Base-by-base conservation (phyloP, 768 basidiomycete species). In the Crassisporium funariophilum region DNA sequence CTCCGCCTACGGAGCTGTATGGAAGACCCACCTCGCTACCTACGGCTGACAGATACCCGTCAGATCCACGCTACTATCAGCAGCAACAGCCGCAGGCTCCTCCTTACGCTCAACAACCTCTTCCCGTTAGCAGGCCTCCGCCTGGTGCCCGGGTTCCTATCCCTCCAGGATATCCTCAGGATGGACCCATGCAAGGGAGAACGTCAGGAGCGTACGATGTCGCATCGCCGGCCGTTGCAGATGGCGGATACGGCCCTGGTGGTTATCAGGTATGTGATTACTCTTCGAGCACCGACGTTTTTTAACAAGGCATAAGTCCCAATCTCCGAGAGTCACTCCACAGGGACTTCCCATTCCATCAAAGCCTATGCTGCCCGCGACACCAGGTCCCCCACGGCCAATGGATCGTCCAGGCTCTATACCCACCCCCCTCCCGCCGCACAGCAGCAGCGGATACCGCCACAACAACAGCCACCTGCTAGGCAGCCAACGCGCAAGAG, bases 401-500 rank as follows among this genome's bases (percentile, higher is more conserved):
- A 58, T 57, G 37, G 70, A 62, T 24, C 65, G 64, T 15, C 66
- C 62, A 13, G 48, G 52, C 9, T 58, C 51, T 27, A 57, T 44
- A 38, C 66, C 68, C 59, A 37, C 59, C 57, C 17, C 58, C 60
- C 15, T 55, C 64, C 63, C 64, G 16, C 55, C 55, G 31, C 52
- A 7, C 62, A 47, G 22, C 68, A 64, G 27, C 62, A 57, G 50
- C 62, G 53, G 20, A 25, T 53, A 15, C 58, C 66, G 41, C 63
- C 58, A 41, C 61, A 64, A 34, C 56, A 62, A 29, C 75, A 70
- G 41, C 69, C 70, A 41, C 63, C 72, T 21, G 63, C 61, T n/a
- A 75, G 77, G 44, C 69, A 73, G 24, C 68, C 67, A 11, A 64
- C 75, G 19, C 75, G 75, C 36, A 86, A 85, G 66, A 81, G 93